Evolutionary conservation across 179 eudicot species (phyloP), one percentile per base, ranked within the genome.

Genomic region (Drosera spatulata): DNA sequence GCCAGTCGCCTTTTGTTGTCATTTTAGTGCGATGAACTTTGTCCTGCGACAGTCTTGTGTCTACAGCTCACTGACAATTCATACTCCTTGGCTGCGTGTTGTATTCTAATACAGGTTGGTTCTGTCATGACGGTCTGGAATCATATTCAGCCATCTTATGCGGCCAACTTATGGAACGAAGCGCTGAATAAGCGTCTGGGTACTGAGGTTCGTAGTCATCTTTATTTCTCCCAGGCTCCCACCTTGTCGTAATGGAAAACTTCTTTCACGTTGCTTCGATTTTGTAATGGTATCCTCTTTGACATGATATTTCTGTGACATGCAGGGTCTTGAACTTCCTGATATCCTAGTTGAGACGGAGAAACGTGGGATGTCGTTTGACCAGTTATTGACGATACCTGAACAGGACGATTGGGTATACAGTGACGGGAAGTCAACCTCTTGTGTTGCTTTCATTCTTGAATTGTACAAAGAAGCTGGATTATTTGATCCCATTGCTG

Each of bases 171-270:
- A 79, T 93, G 97, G 99, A 86, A 81, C 50, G 99, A 93, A 78
- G 90, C 99, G 62, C 71, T 93, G 77, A 89, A 89, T 81, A 93
- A 84, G 75, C 80, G 97, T 12, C 90, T 93, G 60, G 99, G 97
- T 46, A 89, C 99, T 65, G 55, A 83, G 95, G 99, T 91, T 11
- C 2, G 8, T 2, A 22, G 49, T 39, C 7, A 7, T 14, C 33
- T 59, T 63, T 40, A 0, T 22, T 56, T 37, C 7, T 51, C 37
- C 39, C 14, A n/a, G 40, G 4, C 37, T 8, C 39, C 7, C 44
- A 41, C 10, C 53, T 47, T 37, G 10, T 38, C 41, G 10, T 7
- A 2, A 10, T 39, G 10, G 10, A 37, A 33, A 9, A 33, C 39
- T 22, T 39, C 8, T 55, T 55, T 4, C 41, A 15, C 7, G 7